phyloP scores from a whole-genome alignment of 139 green algal genomes.

The Volvox reticuliferus region DNA sequence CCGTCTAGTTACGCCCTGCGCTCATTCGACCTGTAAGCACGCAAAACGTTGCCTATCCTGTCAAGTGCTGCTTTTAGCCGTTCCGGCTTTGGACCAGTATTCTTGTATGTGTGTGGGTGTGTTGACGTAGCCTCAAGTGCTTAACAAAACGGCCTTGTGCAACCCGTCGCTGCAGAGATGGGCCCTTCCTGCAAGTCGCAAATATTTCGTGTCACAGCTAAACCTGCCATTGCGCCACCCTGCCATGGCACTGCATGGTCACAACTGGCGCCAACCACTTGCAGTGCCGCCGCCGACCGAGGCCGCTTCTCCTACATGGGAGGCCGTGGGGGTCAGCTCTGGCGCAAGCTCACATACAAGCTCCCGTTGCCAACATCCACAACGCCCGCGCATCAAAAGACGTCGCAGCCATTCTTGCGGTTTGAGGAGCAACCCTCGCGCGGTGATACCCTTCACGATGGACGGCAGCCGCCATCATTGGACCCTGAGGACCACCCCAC shows the following conservation, averaged over 20 bases:
- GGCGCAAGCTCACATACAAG: slow-evolving; percentile 81
- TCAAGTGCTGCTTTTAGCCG: no score
- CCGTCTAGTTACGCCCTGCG: no score
- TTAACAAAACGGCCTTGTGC: no score
- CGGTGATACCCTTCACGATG: not conserved
- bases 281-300: slow-evolving; percentile 77
- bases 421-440: not conserved
- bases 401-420: not conserved
- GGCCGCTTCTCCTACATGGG: slow-evolving; percentile 96
- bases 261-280: not conserved
- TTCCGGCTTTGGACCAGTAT: no score
- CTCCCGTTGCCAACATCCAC: slow-evolving; percentile 52
- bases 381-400: not conserved
- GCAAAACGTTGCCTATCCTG: no score
- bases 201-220: no score
- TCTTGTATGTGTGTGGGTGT: not conserved
- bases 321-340: slow-evolving; percentile 81
- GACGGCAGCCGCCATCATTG: no score
- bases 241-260: no score
- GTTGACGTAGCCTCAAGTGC: not conserved
- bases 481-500: not conserved
- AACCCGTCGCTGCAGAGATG: no score
- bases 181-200: no score
- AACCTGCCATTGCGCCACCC: not conserved
- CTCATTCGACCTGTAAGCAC: no score